Evolutionary conservation across 768 basidiomycete genomes (phyloP).

Genomic region (Tulasnella sp.): DNA sequence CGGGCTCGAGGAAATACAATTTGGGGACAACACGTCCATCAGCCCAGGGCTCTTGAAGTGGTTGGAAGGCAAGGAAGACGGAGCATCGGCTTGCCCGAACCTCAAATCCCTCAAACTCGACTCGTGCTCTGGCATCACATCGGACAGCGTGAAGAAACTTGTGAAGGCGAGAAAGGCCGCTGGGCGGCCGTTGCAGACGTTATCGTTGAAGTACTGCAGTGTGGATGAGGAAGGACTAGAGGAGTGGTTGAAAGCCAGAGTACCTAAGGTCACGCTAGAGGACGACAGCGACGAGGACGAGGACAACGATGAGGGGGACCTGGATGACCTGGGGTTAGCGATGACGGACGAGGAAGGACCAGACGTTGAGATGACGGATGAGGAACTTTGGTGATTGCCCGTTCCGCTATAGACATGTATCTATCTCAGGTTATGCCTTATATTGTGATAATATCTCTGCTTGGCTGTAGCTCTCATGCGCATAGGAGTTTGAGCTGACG

Average conservation of each 20-base stretch:
- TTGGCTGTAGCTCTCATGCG: too few relatives aligned
- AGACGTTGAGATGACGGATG: not conserved
- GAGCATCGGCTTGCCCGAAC: not conserved
- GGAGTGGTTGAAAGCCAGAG: not conserved
- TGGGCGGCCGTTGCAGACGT: not conserved
- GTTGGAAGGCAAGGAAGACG: not conserved
- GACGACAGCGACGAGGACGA: not conserved
- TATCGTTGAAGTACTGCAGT: not conserved
- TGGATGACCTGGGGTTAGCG: not conserved
- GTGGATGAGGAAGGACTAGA: not conserved
- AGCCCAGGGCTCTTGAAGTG: not conserved
- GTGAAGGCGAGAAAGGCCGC: constrained; percentile 9
- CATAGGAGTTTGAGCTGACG: too few relatives aligned
- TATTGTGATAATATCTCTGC: too few relatives aligned
- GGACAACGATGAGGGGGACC: not conserved
- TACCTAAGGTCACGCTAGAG: not conserved
- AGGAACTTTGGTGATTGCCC: not conserved
- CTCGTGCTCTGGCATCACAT: not conserved
- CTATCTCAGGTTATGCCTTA: too few relatives aligned
- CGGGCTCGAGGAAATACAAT: not conserved
- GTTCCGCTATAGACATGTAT: not conserved
- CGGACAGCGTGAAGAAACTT: not conserved
- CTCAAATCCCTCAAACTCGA: not conserved
- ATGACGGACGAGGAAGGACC: not conserved
- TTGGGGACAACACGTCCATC: not conserved